phyloP scores from a whole-genome alignment of 192 early-diverging fungal genomes.

The Coemansia sp. region DNA sequence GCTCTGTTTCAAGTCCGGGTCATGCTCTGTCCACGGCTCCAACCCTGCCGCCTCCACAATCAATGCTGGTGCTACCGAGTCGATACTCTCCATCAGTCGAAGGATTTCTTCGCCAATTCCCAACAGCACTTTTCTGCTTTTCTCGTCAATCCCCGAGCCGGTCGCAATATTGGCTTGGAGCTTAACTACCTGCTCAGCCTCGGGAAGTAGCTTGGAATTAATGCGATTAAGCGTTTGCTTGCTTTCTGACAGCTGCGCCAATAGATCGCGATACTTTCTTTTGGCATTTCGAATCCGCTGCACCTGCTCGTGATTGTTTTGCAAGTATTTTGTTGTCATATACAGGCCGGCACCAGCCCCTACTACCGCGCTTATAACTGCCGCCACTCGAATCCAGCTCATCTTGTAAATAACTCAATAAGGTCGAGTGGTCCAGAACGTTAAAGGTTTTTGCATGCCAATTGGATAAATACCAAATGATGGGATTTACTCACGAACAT shows the following conservation, averaged over 20 bases:
- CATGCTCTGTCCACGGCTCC: conserved; percentile 50
- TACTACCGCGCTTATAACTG: conserved; percentile 11
- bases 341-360: conserved; percentile 25
- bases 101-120: conserved; percentile 27
- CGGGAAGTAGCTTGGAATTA: conserved; percentile 19
- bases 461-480: not conserved
- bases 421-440: not conserved
- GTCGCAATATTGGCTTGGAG: not conserved
- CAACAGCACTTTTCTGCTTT: conserved; percentile 17
- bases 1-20: conserved; percentile 16
- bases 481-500: not conserved
- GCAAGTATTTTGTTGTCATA: conserved; percentile 18
- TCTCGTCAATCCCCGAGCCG: not conserved
- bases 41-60: conserved; percentile 44
- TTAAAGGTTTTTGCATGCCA: not conserved
- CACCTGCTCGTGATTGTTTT: conserved; percentile 23
- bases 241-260: conserved; percentile 38
- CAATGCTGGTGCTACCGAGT: conserved; percentile 41
- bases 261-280: conserved; percentile 22
- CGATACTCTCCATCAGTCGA: conserved; percentile 46
- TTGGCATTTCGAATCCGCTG: conserved; percentile 28
- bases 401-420: not conserved
- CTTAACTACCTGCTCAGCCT: conserved; percentile 14
- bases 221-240: conserved; percentile 33
- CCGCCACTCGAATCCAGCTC: not conserved